These are phyloP conservation scores for Gloeopeniophorella convolvens DNA, from an alignment of 768 basidiomycete genomes.

Conservation along the genomic window DNA sequence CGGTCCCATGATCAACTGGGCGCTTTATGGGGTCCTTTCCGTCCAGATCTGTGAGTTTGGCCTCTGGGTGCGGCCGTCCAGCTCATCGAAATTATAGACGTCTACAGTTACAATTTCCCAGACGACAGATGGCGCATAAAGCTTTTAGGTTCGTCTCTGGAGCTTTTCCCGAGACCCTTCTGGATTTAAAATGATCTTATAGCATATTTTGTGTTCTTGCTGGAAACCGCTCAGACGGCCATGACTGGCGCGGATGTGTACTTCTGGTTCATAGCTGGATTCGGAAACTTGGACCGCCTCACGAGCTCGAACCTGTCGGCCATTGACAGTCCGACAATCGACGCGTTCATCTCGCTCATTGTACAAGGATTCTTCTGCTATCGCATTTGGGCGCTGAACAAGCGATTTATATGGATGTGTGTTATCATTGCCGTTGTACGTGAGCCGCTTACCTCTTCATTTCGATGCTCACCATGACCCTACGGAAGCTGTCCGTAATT, in stretches of 20 bases:
- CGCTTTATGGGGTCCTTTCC: slow-evolving; percentile 25
- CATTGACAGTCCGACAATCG: slow-evolving; percentile 27
- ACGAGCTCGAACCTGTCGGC: slow-evolving; percentile 22
- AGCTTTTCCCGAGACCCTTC: neutral
- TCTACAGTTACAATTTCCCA: slow-evolving; percentile 16
- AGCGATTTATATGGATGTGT: slow-evolving; percentile 3
- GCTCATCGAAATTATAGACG: slow-evolving; percentile 3
- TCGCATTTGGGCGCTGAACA: slow-evolving; percentile 26
- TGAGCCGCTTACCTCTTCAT: neutral
- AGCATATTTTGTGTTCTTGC: slow-evolving; percentile 25
- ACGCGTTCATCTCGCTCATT: slow-evolving; percentile 23
- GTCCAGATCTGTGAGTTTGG: slow-evolving; percentile 26
- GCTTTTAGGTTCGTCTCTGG: neutral
- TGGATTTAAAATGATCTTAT: neutral
- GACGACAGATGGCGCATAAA: neutral
- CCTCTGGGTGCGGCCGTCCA: neutral
- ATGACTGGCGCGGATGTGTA: slow-evolving; percentile 25
- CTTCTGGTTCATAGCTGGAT: slow-evolving; percentile 27
- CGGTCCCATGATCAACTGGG: slow-evolving; percentile 23
- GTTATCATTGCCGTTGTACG: slow-evolving; percentile 1
- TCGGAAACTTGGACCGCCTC: slow-evolving; percentile 26
- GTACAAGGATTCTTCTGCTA: slow-evolving; percentile 31
- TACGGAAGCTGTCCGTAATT: neutral
- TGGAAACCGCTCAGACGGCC: slow-evolving; percentile 24
- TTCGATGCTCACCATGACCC: neutral